Evolutionary conservation across 2,329 filamentous ascomycete genomes (phyloP), one percentile per base, ranked within the genome.

Genomic region (Xylaria sp.): DNA sequence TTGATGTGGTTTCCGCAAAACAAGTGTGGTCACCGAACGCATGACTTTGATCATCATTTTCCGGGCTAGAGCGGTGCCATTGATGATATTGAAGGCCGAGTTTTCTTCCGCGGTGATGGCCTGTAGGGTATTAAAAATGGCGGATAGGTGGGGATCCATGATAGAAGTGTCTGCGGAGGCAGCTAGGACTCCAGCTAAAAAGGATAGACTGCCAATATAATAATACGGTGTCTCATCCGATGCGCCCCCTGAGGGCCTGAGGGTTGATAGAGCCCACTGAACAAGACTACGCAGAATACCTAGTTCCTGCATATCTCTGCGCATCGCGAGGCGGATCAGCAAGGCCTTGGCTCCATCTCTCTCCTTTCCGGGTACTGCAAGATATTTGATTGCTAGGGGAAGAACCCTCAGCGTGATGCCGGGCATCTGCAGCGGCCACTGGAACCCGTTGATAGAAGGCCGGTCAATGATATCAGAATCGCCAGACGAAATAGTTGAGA

Each of bases 11-110:
- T 77, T 79, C 17, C 84, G 79, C 18, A 93, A 73, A 7, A 84
- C 77, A 56, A 92, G 81, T 4, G 89, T 80, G 2, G 87, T 81
- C 38, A 92, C 82, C 16, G 89, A 89, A 17, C 92, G 85, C 43
- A 92, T 78, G n/a, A 92, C 87, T 68, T 97, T 97, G 69, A 96
- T 86, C 26, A 91, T 79, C 53, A 88, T 83, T 71, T 95, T 96
- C 50, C 91, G 84, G 1, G 90, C 89, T 29, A 93, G 79, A 0
- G 92, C 91, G 40, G 92, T 92, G 1, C 86, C 84, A 34, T 81
- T 80, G 38, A 93, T 82, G 0, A 74, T 68, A 21, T 76, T 73
- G 42, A 80, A 82, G 16, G 80, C 69, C 2, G 75, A 66, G 18
- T 76, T 80, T 0, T 80, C 74, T 18, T 69, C 71, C 2, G 79